Evolutionary conservation across 2,329 filamentous ascomycete species (phyloP).

Genomic region (Paecilomyces fulvus): DNA sequence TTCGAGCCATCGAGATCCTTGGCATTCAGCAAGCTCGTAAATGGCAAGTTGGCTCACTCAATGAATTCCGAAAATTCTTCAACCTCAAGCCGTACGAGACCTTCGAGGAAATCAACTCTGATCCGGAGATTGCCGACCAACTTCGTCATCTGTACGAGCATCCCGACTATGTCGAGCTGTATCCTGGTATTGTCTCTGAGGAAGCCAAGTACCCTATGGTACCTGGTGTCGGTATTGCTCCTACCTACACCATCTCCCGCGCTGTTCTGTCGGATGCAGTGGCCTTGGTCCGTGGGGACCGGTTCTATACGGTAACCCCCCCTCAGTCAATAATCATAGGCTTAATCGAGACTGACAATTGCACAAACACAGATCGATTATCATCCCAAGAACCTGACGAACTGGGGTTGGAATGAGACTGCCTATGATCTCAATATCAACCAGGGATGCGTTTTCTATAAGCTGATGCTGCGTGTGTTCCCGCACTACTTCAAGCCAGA

Average conservation of each 20-base stretch:
- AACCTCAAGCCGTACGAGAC: constrained; percentile 47
- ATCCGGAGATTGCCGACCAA: constrained; percentile 47
- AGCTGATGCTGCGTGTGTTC: constrained; percentile 71
- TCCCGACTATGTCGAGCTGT: constrained; percentile 60
- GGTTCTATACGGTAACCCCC: constrained; percentile 56
- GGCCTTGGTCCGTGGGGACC: constrained; percentile 50
- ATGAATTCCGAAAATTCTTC: constrained; percentile 57
- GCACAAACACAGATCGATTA: constrained; percentile 53
- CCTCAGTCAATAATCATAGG: constrained; percentile 3
- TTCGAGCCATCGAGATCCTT: constrained; percentile 68
- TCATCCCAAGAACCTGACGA: constrained; percentile 64
- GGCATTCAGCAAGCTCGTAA: constrained; percentile 68
- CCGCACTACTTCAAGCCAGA: constrained; percentile 69
- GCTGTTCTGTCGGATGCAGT: constrained; percentile 38
- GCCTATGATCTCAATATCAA: constrained; percentile 66
- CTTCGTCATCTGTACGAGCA: constrained; percentile 54
- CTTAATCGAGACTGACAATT: neutral
- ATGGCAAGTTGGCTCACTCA: constrained; percentile 46
- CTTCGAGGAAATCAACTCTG: constrained; percentile 52
- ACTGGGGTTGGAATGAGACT: constrained; percentile 73
- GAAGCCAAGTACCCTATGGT: constrained; percentile 30
- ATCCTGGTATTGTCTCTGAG: constrained; percentile 53
- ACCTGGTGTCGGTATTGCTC: constrained; percentile 30
- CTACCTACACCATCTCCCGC: constrained; percentile 30
- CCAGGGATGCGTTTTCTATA: constrained; percentile 78